Evolutionary conservation across 2,329 filamentous ascomycete species (phyloP), one percentile per base, ranked within the genome.

Genomic region (Nemania sp.): DNA sequence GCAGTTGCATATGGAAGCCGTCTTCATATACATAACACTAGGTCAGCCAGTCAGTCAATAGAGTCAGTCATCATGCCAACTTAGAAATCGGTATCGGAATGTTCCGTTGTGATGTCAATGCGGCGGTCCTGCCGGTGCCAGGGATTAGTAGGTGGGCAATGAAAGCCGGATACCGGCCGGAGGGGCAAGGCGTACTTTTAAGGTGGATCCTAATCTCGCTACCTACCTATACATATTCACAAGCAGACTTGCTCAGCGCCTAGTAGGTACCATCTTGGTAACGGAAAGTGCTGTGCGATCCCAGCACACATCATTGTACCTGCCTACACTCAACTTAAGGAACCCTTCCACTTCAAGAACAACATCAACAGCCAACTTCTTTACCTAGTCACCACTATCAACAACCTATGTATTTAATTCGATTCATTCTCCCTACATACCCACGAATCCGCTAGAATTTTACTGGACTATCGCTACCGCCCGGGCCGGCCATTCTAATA

Each of bases 141-240:
- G n/a, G n/a, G n/a, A n/a, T n/a, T n/a, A n/a, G n/a, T n/a, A n/a
- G n/a, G n/a, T n/a, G n/a, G n/a, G n/a, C n/a, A n/a, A n/a, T n/a
- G n/a, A n/a, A n/a, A n/a, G n/a, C n/a, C n/a, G n/a, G n/a, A n/a
- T n/a, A n/a, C n/a, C n/a, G n/a, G n/a, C n/a, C n/a, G 34, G 46
- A 44, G 52, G 52, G 52, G 41, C 41, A 41, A 44, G 40, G 17
- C 41, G 37, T 54, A 15, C 51, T 42, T 41, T 42, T 42, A 47
- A 47, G 46, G 36, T 31, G 14, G 17, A 31, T 9, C 37, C 15
- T 20, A 14, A 39, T 8, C 5, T 20, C 12, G 19, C 17, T 39
- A 39, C 36, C 36, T 37, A 37, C 34, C 34, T 20, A n/a, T n/a
- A n/a, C n/a, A n/a, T n/a, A n/a, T n/a, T n/a, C n/a, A n/a, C n/a